Evolutionary conservation across 495 filamentous ascomycete genomes (phyloP).

Genomic region (Penicillium subrubescens): DNA sequence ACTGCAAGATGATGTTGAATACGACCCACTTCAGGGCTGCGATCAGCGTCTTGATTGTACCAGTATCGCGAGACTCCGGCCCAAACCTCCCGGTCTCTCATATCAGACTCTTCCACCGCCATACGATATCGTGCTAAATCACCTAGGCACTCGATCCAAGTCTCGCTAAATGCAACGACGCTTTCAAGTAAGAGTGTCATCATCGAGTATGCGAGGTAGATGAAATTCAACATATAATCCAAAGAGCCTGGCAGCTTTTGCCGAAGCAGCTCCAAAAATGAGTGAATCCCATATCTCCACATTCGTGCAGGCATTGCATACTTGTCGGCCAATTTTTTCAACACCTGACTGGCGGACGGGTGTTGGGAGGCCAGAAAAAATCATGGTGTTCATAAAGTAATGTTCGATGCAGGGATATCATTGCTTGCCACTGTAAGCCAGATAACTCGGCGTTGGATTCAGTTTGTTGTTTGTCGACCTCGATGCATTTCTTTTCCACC

Average conservation of each 20-base stretch:
- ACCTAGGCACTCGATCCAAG: constrained; percentile 89
- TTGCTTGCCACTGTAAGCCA: constrained; percentile 68
- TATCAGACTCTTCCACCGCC: constrained; percentile 75
- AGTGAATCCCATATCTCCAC: constrained; percentile 84
- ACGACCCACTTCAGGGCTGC: constrained; percentile 67
- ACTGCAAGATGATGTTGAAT: constrained; percentile 87
- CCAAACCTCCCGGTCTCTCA: constrained; percentile 76
- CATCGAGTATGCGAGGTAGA: constrained; percentile 80
- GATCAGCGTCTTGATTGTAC: constrained; percentile 79
- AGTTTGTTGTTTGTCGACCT: constrained; percentile 65
- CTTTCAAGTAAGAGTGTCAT: constrained; percentile 78
- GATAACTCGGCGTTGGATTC: constrained; percentile 48
- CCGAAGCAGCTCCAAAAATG: constrained; percentile 72
- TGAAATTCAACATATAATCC: constrained; percentile 81
- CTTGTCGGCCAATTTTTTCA: constrained; percentile 62
- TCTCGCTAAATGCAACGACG: constrained; percentile 74
- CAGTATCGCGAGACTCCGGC: constrained; percentile 73
- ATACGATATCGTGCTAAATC: constrained; percentile 75
- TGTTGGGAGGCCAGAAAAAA: constrained; percentile 81
- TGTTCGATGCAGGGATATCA: constrained; percentile 72
- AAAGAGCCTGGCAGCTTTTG: constrained; percentile 67
- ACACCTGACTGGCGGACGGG: constrained; percentile 60
- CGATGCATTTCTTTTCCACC: constrained; percentile 79
- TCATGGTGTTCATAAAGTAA: constrained; percentile 79
- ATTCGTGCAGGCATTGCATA: constrained; percentile 82